Evolutionary conservation across 139 green algal species (phyloP).

Genomic region (Chlorella sp.): DNA sequence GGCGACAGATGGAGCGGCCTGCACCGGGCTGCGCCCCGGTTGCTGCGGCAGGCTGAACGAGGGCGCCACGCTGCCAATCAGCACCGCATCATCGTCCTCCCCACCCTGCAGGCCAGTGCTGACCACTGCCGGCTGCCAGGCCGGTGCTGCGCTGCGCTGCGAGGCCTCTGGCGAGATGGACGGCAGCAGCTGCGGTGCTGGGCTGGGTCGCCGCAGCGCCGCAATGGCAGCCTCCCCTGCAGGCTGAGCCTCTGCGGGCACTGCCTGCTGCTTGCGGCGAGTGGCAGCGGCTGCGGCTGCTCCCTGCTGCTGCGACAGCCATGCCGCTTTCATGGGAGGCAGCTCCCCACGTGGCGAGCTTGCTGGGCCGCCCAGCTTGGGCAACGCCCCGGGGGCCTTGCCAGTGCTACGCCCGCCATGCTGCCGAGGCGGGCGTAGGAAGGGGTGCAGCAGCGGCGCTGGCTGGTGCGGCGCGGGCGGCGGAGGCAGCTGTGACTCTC

Average conservation of each 20-base stretch:
- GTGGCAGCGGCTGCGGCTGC: background rate
- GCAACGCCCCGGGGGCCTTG: background rate
- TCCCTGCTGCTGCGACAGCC: background rate
- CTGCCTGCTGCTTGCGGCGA: background rate
- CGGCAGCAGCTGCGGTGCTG: background rate
- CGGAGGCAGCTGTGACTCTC: background rate
- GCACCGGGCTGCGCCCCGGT: too few relatives aligned
- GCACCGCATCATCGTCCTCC: constrained; percentile 18
- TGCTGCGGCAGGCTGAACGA: background rate
- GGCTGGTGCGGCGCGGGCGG: background rate
- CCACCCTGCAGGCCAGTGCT: background rate
- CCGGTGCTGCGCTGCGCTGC: background rate
- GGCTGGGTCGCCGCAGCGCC: background rate
- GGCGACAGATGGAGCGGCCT: too few relatives aligned
- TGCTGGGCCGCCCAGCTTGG: background rate
- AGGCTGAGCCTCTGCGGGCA: background rate
- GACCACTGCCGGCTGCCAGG: background rate
- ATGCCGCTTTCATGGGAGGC: background rate
- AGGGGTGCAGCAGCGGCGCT: background rate
- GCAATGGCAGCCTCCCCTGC: background rate
- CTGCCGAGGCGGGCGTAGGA: background rate
- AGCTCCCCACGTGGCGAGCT: background rate
- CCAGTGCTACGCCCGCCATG: background rate
- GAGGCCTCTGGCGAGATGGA: background rate
- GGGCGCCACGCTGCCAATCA: constrained; percentile 10